Evolutionary conservation across 2,329 filamentous ascomycete genomes (phyloP).

Genomic region (Cytospora schulzeri): DNA sequence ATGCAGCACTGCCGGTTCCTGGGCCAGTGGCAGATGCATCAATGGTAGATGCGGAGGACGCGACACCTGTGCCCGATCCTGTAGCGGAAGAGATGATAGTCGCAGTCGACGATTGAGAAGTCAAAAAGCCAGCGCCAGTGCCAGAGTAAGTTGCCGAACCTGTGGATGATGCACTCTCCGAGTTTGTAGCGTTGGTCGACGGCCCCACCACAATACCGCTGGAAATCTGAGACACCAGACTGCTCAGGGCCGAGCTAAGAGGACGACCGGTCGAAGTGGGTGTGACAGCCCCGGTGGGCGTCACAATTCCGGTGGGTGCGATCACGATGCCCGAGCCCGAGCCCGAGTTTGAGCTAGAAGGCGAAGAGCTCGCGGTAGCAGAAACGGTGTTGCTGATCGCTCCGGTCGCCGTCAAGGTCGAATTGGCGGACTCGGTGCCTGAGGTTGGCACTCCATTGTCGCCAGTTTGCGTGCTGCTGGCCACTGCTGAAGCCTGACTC

Average conservation of each 20-base stretch:
- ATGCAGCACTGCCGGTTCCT: constrained; percentile 6
- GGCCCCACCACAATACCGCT: constrained; percentile 18
- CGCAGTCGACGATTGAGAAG: constrained; percentile 5
- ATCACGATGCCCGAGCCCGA: constrained; percentile 35
- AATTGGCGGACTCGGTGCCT: constrained; percentile 4
- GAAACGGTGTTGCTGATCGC: background rate
- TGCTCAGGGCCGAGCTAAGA: constrained; percentile 30
- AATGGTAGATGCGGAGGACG: constrained; percentile 5
- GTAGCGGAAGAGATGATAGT: constrained; percentile 17
- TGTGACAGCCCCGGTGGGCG: constrained; percentile 35
- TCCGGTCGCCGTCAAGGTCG: constrained; percentile 4
- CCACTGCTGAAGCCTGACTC: background rate
- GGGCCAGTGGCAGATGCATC: constrained; percentile 16
- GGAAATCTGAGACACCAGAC: constrained; percentile 28
- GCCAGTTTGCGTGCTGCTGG: constrained; percentile 10
- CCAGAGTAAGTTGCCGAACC: constrained; percentile 18
- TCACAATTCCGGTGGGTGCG: constrained; percentile 39
- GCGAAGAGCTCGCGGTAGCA: constrained; percentile 2
- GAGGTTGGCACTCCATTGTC: constrained; percentile 11
- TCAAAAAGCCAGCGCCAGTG: background rate
- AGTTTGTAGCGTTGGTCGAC: constrained; percentile 26
- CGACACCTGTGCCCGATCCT: constrained; percentile 13
- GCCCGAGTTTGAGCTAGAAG: constrained; percentile 16
- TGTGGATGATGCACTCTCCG: constrained; percentile 7
- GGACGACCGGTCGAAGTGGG: constrained; percentile 15